Conservation (phyloP, 139 green algal genomes). For the Chlorella sp. region DNA sequence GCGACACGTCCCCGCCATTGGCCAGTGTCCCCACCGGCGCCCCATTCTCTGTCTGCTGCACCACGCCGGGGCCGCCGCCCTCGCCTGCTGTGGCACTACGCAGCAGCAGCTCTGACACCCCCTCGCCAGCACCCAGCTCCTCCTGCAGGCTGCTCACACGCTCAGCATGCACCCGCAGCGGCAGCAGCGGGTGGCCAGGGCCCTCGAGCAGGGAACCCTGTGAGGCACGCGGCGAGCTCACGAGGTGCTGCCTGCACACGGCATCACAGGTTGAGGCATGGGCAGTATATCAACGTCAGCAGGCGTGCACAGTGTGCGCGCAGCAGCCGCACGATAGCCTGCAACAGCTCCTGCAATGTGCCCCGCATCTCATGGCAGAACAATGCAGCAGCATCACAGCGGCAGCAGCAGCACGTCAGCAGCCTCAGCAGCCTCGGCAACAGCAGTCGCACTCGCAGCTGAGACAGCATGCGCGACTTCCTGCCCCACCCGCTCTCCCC, state of each 20-base stretch:
- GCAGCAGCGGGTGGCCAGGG: slow-evolving; percentile 24
- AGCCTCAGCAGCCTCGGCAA: background rate
- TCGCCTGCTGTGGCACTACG: slow-evolving; percentile 25
- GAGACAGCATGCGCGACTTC: no score
- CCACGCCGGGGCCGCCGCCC: background rate
- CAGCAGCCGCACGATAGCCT: no score
- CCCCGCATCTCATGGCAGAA: background rate
- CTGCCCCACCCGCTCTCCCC: background rate
- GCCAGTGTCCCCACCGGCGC: background rate
- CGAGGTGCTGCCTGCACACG: slow-evolving; percentile 14
- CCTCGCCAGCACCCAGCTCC: slow-evolving; percentile 75
- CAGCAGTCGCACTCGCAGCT: background rate
- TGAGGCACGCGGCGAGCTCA: background rate
- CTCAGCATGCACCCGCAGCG: background rate
- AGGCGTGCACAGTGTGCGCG: background rate
- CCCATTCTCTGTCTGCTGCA: background rate
- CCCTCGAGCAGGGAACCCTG: slow-evolving; percentile 13
- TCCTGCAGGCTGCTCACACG: slow-evolving; percentile 29
- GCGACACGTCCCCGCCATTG: background rate
- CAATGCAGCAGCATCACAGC: background rate
- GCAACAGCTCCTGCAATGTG: no score
- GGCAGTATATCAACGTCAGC: background rate
- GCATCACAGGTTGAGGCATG: background rate
- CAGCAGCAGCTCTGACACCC: slow-evolving; percentile 66
- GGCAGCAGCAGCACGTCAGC: background rate